Evolutionary conservation across 306 rosid genomes (phyloP).

Genomic region (Malus sylvestris): DNA sequence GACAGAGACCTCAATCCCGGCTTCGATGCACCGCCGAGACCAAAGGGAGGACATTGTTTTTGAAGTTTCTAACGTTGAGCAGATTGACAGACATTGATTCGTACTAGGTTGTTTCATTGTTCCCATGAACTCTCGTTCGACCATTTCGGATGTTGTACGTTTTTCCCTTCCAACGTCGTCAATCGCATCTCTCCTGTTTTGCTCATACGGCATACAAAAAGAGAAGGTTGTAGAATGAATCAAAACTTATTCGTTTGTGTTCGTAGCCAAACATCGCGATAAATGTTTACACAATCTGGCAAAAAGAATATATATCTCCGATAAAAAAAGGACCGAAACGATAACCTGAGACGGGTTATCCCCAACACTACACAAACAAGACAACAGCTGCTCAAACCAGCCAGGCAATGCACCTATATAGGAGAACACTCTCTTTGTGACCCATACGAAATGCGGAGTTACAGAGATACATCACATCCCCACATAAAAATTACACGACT

Average conservation of each 20-base stretch:
- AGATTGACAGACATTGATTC: no score
- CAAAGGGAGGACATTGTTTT: no score
- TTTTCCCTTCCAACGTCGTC: not conserved
- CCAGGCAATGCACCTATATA: conserved; percentile 17
- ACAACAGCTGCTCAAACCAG: conserved; percentile 19
- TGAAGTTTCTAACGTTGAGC: no score
- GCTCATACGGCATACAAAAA: not conserved
- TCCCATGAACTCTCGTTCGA: no score
- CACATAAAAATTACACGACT: conserved; percentile 36
- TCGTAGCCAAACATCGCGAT: not conserved
- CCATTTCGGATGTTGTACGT: no score
- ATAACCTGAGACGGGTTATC: conserved; percentile 22
- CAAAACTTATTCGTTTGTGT: conserved; percentile 1
- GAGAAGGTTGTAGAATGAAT: not conserved
- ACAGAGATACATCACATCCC: conserved; percentile 30
- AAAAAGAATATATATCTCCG: not conserved
- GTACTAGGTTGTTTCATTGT: no score
- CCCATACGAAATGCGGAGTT: conserved; percentile 31
- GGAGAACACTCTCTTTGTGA: conserved; percentile 23
- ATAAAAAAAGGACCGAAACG: not conserved
- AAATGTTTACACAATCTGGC: not conserved
- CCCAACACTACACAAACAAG: conserved; percentile 10
- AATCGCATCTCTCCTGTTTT: not conserved
- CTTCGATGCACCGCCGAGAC: no score
- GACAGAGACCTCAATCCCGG: no score